A percentile compares a stretch with the other conserved stretches of the same genome.
Evolutionary conservation across 2,329 filamentous ascomycete species (phyloP).

Genomic region (Fusarium torreyae): DNA sequence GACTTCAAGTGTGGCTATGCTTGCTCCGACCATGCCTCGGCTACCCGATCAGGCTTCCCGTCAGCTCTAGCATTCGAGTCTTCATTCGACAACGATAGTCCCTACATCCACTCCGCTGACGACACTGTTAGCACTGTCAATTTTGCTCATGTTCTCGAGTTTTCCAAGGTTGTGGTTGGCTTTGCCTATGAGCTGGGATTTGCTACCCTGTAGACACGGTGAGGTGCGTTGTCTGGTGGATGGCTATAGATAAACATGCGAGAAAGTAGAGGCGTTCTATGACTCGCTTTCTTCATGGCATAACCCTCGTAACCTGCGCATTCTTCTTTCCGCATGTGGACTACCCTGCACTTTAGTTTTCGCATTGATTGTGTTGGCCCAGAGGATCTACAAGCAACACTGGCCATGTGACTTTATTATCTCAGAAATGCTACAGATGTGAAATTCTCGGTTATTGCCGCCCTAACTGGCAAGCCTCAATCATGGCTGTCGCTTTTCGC

Average conservation of each 20-base stretch:
- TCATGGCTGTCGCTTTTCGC: too few relatives aligned
- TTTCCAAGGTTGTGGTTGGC: constrained; percentile 67
- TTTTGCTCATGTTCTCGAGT: constrained; percentile 77
- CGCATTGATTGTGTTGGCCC: too few relatives aligned
- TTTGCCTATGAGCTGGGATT: constrained; percentile 71
- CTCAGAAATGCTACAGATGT: too few relatives aligned
- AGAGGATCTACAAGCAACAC: too few relatives aligned
- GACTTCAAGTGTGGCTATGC: constrained; percentile 68
- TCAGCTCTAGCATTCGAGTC: constrained; percentile 76
- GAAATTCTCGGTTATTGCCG: too few relatives aligned
- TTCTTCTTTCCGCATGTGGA: too few relatives aligned
- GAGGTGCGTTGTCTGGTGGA: background rate
- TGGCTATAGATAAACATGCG: background rate
- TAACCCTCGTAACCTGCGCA: too few relatives aligned
- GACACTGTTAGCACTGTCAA: constrained; percentile 80
- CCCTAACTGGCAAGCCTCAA: too few relatives aligned
- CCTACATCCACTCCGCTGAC: constrained; percentile 80
- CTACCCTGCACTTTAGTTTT: too few relatives aligned
- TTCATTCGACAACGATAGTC: constrained; percentile 72
- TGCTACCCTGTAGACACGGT: constrained; percentile 26
- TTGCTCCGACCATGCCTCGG: constrained; percentile 74
- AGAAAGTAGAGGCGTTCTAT: background rate
- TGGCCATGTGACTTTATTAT: too few relatives aligned
- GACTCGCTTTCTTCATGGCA: too few relatives aligned
- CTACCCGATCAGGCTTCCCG: constrained; percentile 76